Evolutionary conservation across 2,329 filamentous ascomycete species (phyloP), one percentile per base, ranked within the genome.

Genomic region (Metarhizium sp.): DNA sequence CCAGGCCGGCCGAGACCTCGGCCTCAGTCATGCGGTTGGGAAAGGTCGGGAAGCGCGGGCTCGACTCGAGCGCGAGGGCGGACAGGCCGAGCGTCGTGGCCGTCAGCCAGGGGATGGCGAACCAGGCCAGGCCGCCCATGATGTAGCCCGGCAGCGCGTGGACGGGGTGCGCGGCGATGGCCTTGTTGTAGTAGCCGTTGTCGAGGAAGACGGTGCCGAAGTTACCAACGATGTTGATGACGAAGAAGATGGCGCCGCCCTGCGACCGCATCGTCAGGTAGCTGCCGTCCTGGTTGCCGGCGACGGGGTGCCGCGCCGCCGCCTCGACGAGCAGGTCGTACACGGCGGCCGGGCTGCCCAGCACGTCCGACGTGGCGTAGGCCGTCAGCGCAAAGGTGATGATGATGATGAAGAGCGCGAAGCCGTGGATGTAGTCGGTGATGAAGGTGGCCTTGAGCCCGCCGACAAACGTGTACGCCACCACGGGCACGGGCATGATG

Each of bases 101-200:
- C 2, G 85, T 88, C 10, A 95, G 78, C 88, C 89, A 95, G 0
- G 92, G 92, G 53, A 96, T 95, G 1, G 91, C 91, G 62, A 96
- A 96, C 91, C 91, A 96, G 51, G 82, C 85, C 1, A 95, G 78
- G 25, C 92, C 91, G 5, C 91, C 91, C 59, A 92, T 80, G 54
- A 96, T 86, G 66, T 96, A 96, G 18, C 91, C 91, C 0, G 91
- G 91, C 2, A 96, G 81, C 0, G 91, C 92, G 58, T 92, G 85
- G 0, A 92, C 87, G 1, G 90, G 90, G 25, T 84, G 87, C 0
- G 92, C 90, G 6, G 92, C 90, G 63, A 96, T 95, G 16, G 90
- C 91, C 71, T 95, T 95, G 78, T 95, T 94, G 73, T 91, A 95
- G 74, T 95, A 95, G 16, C 87, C 86, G 60, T 92, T 92, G 66